Conservation (phyloP, 129 eudicot species). For the Flaveria linearis region DNA sequence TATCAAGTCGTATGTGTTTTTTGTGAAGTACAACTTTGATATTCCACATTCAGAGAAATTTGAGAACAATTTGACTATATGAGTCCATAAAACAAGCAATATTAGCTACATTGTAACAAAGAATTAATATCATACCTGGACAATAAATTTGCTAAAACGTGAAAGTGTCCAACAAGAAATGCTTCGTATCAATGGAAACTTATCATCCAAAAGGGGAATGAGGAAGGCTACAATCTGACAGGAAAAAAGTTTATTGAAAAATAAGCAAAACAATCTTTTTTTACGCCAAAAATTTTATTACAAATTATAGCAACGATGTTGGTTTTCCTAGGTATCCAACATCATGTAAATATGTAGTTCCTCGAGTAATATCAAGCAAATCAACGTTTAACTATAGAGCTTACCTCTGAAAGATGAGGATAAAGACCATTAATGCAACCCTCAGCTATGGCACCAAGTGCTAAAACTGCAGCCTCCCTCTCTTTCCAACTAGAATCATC, state of each 20-base stretch:
- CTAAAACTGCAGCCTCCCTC: slow-evolving; percentile 98
- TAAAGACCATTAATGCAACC: slow-evolving; percentile 95
- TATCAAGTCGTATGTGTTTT: neutral
- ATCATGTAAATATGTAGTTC: neutral
- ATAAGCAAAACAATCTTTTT: neutral
- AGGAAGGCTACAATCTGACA: slow-evolving; percentile 82
- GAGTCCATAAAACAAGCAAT: neutral
- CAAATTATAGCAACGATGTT: neutral
- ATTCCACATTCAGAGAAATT: neutral
- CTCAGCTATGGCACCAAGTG: slow-evolving; percentile 94
- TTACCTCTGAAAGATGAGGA: slow-evolving; percentile 83
- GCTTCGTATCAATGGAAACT: slow-evolving; percentile 91
- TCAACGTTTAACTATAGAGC: slow-evolving; percentile 9
- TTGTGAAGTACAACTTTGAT: neutral
- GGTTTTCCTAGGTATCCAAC: neutral
- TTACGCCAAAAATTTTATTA: neutral
- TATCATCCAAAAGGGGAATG: slow-evolving; percentile 91
- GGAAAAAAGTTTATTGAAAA: neutral
- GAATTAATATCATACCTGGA: slow-evolving; percentile 54
- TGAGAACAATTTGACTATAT: neutral
- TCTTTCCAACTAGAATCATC: slow-evolving; percentile 91
- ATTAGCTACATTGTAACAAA: neutral
- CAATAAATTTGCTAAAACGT: slow-evolving; percentile 88
- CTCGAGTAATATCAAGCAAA: slow-evolving; percentile 1
- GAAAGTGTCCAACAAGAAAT: slow-evolving; percentile 98